phyloP scores from a whole-genome alignment of 139 green algal genomes.

The Chlorella sp. region DNA sequence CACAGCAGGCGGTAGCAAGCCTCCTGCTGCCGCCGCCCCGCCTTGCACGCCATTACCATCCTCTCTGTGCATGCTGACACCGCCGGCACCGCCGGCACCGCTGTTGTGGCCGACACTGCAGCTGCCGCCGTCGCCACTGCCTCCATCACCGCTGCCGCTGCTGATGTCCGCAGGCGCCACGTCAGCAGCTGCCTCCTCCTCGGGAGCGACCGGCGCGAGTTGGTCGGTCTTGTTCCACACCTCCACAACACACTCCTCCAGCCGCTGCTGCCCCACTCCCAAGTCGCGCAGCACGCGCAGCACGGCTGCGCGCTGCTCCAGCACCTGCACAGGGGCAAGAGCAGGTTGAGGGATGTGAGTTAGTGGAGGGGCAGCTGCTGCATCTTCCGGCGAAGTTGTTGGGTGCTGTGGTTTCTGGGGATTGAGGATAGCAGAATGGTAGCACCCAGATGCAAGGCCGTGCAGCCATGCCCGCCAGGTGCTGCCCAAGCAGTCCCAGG shows the following conservation, averaged over 20 bases:
- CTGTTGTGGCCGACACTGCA: neutral
- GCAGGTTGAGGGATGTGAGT: neutral
- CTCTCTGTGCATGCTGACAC: neutral
- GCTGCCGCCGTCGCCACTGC: neutral
- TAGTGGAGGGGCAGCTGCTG: neutral
- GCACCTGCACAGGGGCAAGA: slow-evolving; percentile 13
- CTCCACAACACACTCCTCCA: slow-evolving; percentile 45
- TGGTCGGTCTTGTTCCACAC: slow-evolving; percentile 63
- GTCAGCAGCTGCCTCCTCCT: neutral
- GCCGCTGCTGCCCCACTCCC: slow-evolving; percentile 39
- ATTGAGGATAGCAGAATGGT: neutral
- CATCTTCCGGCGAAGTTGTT: neutral
- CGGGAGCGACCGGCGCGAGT: slow-evolving; percentile 12
- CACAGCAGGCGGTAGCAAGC: neutral
- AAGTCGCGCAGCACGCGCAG: slow-evolving; percentile 57
- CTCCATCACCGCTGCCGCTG: neutral
- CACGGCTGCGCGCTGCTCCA: slow-evolving; percentile 62
- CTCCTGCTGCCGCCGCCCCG: neutral
- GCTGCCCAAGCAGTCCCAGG: too few species aligned
- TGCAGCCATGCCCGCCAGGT: too few species aligned
- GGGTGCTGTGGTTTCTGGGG: too few species aligned
- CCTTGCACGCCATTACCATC: neutral
- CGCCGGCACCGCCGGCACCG: neutral
- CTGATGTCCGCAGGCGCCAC: neutral
- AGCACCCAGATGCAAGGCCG: neutral